A percentile compares a stretch with the other conserved stretches of the same genome.
Evolutionary conservation across 257 asterid genomes (phyloP).

Genomic region (Solanum lycopersicoides): DNA sequence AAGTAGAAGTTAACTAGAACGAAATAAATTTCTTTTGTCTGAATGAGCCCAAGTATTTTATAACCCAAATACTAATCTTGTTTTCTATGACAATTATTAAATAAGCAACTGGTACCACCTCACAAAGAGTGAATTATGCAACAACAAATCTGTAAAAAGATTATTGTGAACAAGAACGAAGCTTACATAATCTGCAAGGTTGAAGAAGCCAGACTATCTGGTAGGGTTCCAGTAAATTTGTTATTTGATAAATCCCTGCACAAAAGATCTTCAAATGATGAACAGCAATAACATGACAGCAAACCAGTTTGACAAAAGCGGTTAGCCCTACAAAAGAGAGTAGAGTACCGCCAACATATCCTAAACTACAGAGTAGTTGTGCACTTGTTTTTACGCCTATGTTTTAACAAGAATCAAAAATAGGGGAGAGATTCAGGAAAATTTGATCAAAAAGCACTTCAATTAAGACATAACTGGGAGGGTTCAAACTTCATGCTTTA

Average conservation of each 20-base stretch:
- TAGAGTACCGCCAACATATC: background rate
- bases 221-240: constrained; percentile 68
- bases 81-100: background rate
- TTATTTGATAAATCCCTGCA: constrained; percentile 89
- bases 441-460: background rate
- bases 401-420: background rate
- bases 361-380: background rate
- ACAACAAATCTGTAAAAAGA: background rate
- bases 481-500: background rate
- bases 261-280: constrained; percentile 1
- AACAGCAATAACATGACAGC: background rate
- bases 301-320: background rate
- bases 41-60: background rate
- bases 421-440: background rate
- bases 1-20: background rate
- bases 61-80: background rate
- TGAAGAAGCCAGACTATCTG: constrained; percentile 67
- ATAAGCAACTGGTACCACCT: background rate
- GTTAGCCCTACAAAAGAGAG: background rate
- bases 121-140: background rate
- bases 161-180: background rate
- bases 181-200: constrained; percentile 84
- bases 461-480: background rate
- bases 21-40: background rate
- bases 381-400: background rate